phyloP scores from a whole-genome alignment of 345 rosid genomes.

The Citrus australasica region DNA sequence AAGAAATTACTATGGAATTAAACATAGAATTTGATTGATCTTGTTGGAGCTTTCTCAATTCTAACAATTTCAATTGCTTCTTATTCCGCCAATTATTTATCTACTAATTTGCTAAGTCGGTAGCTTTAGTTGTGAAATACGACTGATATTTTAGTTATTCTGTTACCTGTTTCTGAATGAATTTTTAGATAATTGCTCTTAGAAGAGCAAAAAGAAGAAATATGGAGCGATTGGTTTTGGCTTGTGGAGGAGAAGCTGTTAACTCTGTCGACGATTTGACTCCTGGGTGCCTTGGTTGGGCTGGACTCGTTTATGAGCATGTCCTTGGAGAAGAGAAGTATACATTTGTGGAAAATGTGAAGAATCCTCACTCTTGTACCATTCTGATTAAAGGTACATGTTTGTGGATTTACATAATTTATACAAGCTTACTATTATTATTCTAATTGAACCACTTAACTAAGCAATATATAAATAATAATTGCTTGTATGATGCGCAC shows the following conservation, averaged over 20 bases:
- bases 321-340: constrained; percentile 94
- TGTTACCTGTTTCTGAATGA: constrained; percentile 1
- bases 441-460: background rate
- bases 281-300: constrained; percentile 95
- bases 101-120: background rate
- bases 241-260: constrained; percentile 98
- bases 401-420: background rate
- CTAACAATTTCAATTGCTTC: too few relatives aligned
- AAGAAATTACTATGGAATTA: too few relatives aligned
- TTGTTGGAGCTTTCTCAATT: too few relatives aligned
- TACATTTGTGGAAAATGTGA: constrained; percentile 95
- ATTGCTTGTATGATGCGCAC: background rate
- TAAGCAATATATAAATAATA: background rate
- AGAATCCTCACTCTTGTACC: constrained; percentile 86
- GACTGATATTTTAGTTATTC: background rate
- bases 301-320: constrained; percentile 95
- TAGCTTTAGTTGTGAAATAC: background rate
- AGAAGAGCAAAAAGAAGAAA: constrained; percentile 98
- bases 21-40: too few relatives aligned
- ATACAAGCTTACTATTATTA: background rate
- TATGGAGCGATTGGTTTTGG: constrained; percentile 94
- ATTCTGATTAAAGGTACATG: constrained; percentile 84
- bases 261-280: constrained; percentile 86
- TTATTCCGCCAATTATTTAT: background rate
- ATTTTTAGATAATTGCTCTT: constrained; percentile 80